Conservation (phyloP, 305 asterid genomes). For the Caryopteris hybrid region DNA sequence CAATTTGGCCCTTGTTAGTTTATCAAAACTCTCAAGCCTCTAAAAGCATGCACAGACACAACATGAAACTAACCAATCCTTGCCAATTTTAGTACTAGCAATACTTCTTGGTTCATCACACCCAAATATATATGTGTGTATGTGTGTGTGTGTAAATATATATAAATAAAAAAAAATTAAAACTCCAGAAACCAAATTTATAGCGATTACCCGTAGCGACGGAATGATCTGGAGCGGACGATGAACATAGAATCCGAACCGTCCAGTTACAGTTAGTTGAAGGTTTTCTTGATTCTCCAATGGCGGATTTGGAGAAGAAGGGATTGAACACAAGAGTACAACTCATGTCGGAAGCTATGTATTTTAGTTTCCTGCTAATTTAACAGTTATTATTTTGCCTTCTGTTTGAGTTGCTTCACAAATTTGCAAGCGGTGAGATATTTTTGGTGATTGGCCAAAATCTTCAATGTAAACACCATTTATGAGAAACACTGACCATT, state of each 20-base stretch:
- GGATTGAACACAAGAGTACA: conserved; percentile 29
- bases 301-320: conserved; percentile 25
- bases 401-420: background rate
- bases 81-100: too few species aligned
- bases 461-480: background rate
- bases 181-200: background rate
- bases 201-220: conserved; percentile 34
- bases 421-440: background rate
- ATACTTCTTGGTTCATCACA: too few species aligned
- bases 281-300: conserved; percentile 34
- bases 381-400: background rate
- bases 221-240: conserved; percentile 40
- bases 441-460: background rate
- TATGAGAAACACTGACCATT: background rate
- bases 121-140: too few species aligned
- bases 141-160: too few species aligned
- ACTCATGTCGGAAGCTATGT: conserved; percentile 10
- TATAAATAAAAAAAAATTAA: too few species aligned
- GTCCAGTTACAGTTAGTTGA: conserved; percentile 11
- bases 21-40: background rate
- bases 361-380: background rate
- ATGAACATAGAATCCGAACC: conserved; percentile 38
- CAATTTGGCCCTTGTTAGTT: background rate
- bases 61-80: background rate
- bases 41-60: background rate